A percentile compares a stretch with the other conserved stretches of the same genome.
phyloP scores from a whole-genome alignment of 176 grass and related monocot genomes.

The Aegilops longissima region DNA sequence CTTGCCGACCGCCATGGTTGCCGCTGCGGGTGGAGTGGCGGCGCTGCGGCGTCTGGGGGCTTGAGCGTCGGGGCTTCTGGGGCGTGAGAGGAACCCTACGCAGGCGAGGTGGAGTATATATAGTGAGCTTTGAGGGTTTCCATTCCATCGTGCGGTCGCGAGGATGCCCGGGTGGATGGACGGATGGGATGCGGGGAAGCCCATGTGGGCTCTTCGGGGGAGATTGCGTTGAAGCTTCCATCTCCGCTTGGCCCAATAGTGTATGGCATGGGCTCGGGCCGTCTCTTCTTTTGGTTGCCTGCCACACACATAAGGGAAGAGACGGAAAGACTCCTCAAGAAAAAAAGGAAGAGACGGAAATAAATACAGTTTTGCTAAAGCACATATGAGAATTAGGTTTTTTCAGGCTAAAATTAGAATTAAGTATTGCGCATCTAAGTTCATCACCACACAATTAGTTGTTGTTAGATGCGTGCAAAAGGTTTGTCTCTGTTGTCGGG shows the following conservation, averaged over 20 bases:
- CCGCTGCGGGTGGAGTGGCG: background rate
- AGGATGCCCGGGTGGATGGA: background rate
- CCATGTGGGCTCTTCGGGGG: background rate
- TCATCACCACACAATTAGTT: no score
- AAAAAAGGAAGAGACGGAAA: no score
- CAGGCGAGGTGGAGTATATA: background rate
- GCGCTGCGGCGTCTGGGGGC: slow-evolving; percentile 15
- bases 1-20: slow-evolving; percentile 62
- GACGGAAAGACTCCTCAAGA: no score
- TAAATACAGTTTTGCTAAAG: background rate
- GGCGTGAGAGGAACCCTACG: background rate
- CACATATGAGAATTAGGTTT: no score
- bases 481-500: no score
- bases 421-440: no score
- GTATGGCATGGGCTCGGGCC: background rate
- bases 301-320: no score
- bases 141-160: slow-evolving; percentile 4
- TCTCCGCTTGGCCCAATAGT: background rate
- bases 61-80: background rate
- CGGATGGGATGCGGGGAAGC: background rate
- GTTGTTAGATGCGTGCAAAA: no score
- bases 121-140: slow-evolving; percentile 10
- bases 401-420: no score
- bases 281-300: background rate
- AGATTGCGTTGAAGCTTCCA: no score